Base-by-base conservation (phyloP, 495 filamentous ascomycete genomes). In the Sordaria brevicollis region DNA sequence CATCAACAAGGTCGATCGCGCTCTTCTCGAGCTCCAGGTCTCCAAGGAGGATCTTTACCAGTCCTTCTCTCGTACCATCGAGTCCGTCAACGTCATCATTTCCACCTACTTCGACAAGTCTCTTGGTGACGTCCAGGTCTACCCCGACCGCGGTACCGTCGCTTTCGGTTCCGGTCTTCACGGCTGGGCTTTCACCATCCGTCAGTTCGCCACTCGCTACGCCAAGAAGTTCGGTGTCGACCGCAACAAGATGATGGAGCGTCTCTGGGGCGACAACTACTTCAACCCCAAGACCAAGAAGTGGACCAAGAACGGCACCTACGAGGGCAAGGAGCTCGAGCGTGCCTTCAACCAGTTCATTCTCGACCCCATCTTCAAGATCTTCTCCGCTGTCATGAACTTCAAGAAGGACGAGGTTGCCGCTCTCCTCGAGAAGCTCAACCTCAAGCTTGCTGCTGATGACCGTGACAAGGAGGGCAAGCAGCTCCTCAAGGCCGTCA, bases 251-350 rank as follows among this genome's bases (percentile, higher is more conserved):
- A 97, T 99, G 96, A 97, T 98, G 89, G 93, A 97, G 86, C 93
- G 96, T 89, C 91, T 99, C 77, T 99, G 95, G 95, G 95, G 95
- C 77, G 96, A 99, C 89, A 97, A 93, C 86, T 99, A 90, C 88
- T 98, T 99, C 91, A 98, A 98, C 87, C 92, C 95, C 71, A 89
- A 91, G 82, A 99, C 95, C 87, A 99, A 97, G 92, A 99, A 99
- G 89, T 99, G 95, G 95, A 93, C 93, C 79, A 99, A 90, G 84
- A 87, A 84, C 74, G 83, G 83, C 70, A 91, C 87, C 73, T 83
- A 90, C 76, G 94, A 97, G 71, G 94, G 93, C 78, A 89, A 96
- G 86, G 80, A 84, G 71, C 88, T 97, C 57, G 96, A 98, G 88
- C 95, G 95, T 90, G 91, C 95, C 73, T 99, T 99, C 92, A 96